A percentile compares a stretch with the other conserved stretches of the same genome.
Conservation (phyloP, 495 filamentous ascomycete species). For the Xylaria bambusicola region DNA sequence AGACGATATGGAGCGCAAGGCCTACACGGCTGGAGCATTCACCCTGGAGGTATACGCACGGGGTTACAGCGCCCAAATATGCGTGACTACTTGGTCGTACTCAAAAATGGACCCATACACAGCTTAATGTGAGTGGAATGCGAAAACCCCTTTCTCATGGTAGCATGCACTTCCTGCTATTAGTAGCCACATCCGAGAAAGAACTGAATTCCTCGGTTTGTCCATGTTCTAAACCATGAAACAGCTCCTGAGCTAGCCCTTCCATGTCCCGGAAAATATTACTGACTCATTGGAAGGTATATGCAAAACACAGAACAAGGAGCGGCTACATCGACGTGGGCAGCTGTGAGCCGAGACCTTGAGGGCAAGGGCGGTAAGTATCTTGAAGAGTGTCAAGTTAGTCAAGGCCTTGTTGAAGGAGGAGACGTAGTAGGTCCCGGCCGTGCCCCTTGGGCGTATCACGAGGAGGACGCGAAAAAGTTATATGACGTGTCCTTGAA, state of each 20-base stretch:
- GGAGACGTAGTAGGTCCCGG: slow-evolving; percentile 6
- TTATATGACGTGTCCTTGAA: slow-evolving; percentile 8
- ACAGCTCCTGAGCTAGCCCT: too few species aligned
- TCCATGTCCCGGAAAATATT: slow-evolving; percentile 19
- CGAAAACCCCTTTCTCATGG: slow-evolving; percentile 7
- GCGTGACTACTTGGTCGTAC: slow-evolving; percentile 16
- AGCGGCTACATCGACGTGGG: slow-evolving; percentile 49
- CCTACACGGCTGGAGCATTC: slow-evolving; percentile 28
- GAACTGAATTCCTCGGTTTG: background rate
- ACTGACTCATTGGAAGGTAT: slow-evolving; percentile 24
- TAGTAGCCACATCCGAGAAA: too few species aligned
- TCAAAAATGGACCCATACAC: slow-evolving; percentile 21
- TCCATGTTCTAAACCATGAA: background rate
- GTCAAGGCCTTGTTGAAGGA: background rate
- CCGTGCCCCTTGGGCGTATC: background rate
- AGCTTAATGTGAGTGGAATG: slow-evolving; percentile 33
- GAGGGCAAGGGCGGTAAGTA: slow-evolving; percentile 45
- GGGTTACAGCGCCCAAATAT: background rate
- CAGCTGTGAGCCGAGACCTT: slow-evolving; percentile 41
- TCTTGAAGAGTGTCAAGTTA: slow-evolving; percentile 37
- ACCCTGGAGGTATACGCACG: slow-evolving; percentile 18
- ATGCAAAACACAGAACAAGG: slow-evolving; percentile 47
- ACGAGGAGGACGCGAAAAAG: slow-evolving; percentile 11
- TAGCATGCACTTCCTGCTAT: too few species aligned
- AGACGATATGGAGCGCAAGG: slow-evolving; percentile 25